Evolutionary conservation across 768 basidiomycete species (phyloP).

Genomic region (Lactifluus echinatus): DNA sequence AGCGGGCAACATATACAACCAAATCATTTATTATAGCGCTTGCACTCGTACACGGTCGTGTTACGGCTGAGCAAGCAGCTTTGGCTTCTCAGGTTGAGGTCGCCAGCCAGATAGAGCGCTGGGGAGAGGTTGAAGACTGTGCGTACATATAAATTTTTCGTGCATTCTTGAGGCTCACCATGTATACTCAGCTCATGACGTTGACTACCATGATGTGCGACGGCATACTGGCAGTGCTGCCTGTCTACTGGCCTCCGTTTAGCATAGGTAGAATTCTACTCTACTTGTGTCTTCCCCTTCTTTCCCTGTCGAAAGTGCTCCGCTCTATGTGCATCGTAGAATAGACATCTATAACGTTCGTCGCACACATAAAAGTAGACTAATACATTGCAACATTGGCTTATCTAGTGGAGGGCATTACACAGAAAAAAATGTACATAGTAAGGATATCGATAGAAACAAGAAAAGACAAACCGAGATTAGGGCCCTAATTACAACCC

Average conservation of each 20-base stretch:
- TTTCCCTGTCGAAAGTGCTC: not conserved
- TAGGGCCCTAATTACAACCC: too few relatives aligned
- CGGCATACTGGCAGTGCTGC: slow-evolving; percentile 76
- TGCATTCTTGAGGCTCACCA: not conserved
- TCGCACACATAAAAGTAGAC: not conserved
- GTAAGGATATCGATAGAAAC: not conserved
- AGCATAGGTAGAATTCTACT: not conserved
- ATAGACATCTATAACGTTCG: not conserved
- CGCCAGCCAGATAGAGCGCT: slow-evolving; percentile 87
- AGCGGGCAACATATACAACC: slow-evolving; percentile 78
- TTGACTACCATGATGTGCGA: slow-evolving; percentile 91
- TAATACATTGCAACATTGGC: too few relatives aligned
- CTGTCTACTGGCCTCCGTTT: slow-evolving; percentile 34
- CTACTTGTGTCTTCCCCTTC: not conserved
- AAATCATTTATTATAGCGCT: slow-evolving; percentile 89
- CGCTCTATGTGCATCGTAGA: not conserved
- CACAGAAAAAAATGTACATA: too few relatives aligned
- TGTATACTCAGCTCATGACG: slow-evolving; percentile 77
- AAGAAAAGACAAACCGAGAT: too few relatives aligned
- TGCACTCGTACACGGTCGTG: slow-evolving; percentile 66
- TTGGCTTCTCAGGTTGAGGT: slow-evolving; percentile 88
- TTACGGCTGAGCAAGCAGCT: slow-evolving; percentile 80
- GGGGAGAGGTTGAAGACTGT: slow-evolving; percentile 99
- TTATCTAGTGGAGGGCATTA: too few relatives aligned
- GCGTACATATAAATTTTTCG: slow-evolving; percentile 30